Evolutionary conservation across 2,329 filamentous ascomycete species (phyloP).

Genomic region (Colletotrichum spinosum): DNA sequence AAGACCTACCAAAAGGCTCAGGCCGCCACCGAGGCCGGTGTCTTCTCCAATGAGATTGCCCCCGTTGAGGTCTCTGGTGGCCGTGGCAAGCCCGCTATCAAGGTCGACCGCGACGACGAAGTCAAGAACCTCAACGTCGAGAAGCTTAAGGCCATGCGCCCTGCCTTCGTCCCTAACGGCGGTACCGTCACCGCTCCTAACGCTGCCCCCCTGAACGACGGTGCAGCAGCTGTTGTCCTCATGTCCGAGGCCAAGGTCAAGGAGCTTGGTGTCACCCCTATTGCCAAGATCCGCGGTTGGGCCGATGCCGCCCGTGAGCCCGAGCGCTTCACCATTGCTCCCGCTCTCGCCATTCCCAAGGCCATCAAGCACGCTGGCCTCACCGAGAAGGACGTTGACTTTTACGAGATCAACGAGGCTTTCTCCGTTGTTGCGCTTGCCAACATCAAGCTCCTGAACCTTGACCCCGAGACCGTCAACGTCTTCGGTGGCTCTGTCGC

Average conservation of each 20-base stretch:
- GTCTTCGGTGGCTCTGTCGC: slow-evolving; percentile 95
- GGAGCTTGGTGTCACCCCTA: slow-evolving; percentile 88
- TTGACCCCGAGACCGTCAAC: slow-evolving; percentile 90
- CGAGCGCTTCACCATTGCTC: slow-evolving; percentile 95
- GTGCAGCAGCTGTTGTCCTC: slow-evolving; percentile 90
- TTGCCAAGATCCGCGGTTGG: slow-evolving; percentile 98
- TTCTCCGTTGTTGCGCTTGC: slow-evolving; percentile 97
- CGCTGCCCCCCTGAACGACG: slow-evolving; percentile 95
- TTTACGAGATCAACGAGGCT: slow-evolving; percentile 99
- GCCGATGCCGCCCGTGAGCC: slow-evolving; percentile 92
- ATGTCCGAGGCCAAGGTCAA: slow-evolving; percentile 95
- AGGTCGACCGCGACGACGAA: slow-evolving; percentile 90
- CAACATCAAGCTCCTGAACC: slow-evolving; percentile 90
- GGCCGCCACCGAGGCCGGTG: slow-evolving; percentile 82
- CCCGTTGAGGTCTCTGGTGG: slow-evolving; percentile 89
- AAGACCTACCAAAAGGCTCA: slow-evolving; percentile 94
- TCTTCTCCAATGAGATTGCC: slow-evolving; percentile 87
- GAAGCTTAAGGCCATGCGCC: slow-evolving; percentile 87
- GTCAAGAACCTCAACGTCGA: slow-evolving; percentile 92
- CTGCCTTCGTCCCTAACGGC: slow-evolving; percentile 80
- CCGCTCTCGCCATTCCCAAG: slow-evolving; percentile 94
- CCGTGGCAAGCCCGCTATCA: slow-evolving; percentile 87
- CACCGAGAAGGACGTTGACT: slow-evolving; percentile 82
- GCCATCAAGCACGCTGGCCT: slow-evolving; percentile 94
- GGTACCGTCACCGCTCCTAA: slow-evolving; percentile 97